phyloP scores from a whole-genome alignment of 371 early-diverging fungal species.

The Spiromyces aspiralis region DNA sequence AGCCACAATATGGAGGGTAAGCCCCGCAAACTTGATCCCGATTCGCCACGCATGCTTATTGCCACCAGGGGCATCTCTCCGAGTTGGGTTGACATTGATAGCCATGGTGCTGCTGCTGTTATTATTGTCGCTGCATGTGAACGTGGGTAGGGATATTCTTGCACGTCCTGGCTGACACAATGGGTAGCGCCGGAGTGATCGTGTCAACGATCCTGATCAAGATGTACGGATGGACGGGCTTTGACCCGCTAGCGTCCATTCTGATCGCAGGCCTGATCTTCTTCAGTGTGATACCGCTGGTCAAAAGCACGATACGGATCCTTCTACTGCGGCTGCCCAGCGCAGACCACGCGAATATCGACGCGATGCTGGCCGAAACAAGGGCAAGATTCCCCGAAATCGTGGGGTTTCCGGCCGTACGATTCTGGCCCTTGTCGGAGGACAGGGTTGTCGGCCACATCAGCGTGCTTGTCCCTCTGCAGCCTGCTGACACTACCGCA shows the following conservation, averaged over 20 bases:
- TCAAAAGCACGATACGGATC: constrained; percentile 42
- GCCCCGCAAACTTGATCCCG: too few species aligned
- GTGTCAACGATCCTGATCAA: constrained; percentile 78
- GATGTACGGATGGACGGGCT: constrained; percentile 83
- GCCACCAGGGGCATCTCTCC: too few species aligned
- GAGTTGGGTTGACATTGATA: too few species aligned
- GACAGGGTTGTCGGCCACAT: constrained; percentile 8
- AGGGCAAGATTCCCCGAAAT: neutral
- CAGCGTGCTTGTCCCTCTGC: neutral
- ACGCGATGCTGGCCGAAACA: constrained; percentile 5
- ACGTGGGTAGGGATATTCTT: constrained; percentile 66
- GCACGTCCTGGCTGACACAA: constrained; percentile 88
- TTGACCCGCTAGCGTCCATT: constrained; percentile 90
- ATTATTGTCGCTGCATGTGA: too few species aligned
- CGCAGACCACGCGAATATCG: constrained; percentile 9
- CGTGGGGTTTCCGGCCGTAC: constrained; percentile 4
- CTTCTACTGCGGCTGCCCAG: constrained; percentile 20
- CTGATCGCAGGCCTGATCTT: constrained; percentile 80
- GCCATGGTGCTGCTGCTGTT: too few species aligned
- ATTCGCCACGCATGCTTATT: too few species aligned
- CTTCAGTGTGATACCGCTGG: constrained; percentile 66
- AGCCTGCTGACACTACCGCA: too few species aligned
- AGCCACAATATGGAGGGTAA: constrained; percentile 64
- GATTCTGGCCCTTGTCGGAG: constrained; percentile 22
- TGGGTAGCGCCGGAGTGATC: constrained; percentile 92